phyloP scores from a whole-genome alignment of 2,329 filamentous ascomycete genomes.

The Helotiales sp. region DNA sequence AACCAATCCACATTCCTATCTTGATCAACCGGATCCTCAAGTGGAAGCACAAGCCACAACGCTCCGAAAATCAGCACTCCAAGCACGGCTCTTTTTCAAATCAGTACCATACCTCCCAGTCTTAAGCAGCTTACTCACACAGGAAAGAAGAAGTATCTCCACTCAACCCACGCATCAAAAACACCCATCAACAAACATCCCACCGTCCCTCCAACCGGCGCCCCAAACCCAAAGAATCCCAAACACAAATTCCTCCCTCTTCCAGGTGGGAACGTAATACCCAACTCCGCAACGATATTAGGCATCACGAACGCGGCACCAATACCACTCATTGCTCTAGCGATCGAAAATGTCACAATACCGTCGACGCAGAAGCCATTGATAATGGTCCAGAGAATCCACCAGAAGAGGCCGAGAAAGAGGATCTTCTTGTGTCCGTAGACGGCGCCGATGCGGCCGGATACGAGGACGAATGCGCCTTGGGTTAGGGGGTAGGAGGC shows the following conservation, averaged over 20 bases:
- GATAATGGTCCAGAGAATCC: slow-evolving; percentile 44
- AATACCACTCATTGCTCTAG: slow-evolving; percentile 48
- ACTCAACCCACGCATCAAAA: slow-evolving; percentile 37
- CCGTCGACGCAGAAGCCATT: slow-evolving; percentile 44
- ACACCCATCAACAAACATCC: slow-evolving; percentile 41
- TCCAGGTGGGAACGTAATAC: slow-evolving; percentile 48
- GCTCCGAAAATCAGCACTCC: background rate
- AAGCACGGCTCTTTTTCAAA: slow-evolving; percentile 3
- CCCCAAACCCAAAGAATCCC: slow-evolving; percentile 45
- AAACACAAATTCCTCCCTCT: slow-evolving; percentile 43
- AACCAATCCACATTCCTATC: slow-evolving; percentile 42
- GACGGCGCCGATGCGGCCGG: slow-evolving; percentile 50
- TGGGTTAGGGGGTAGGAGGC: slow-evolving; percentile 6
- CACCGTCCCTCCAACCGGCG: slow-evolving; percentile 45
- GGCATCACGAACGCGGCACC: slow-evolving; percentile 51
- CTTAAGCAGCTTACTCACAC: slow-evolving; percentile 4
- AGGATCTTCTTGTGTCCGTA: slow-evolving; percentile 50
- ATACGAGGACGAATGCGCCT: slow-evolving; percentile 32
- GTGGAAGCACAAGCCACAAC: slow-evolving; percentile 10
- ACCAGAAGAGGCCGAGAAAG: slow-evolving; percentile 43
- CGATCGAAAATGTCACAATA: slow-evolving; percentile 43
- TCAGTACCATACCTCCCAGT: background rate
- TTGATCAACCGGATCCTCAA: slow-evolving; percentile 26
- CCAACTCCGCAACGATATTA: slow-evolving; percentile 50
- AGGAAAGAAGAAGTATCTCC: slow-evolving; percentile 38